phyloP scores from a whole-genome alignment of 139 green algal species.

The Coccomyxa sp. region DNA sequence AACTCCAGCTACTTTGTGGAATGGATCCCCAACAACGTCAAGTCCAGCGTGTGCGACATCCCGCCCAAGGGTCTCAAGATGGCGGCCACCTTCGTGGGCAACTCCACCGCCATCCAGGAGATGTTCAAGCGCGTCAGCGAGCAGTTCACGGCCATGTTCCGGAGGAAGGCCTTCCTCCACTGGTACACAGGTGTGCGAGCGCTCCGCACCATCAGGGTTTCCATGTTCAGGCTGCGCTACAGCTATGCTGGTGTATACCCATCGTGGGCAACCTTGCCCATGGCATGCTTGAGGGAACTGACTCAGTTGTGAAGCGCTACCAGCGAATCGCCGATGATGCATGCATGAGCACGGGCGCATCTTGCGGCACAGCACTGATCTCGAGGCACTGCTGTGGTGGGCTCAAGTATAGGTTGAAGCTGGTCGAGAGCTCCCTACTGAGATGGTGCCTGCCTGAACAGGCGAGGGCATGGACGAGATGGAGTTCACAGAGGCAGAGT shows the following conservation, averaged over 20 bases:
- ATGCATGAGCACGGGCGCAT: no score
- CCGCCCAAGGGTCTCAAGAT: conserved; percentile 97
- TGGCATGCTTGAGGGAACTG: not conserved
- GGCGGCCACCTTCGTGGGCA: conserved; percentile 94
- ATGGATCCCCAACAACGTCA: conserved; percentile 99
- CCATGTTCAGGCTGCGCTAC: no score
- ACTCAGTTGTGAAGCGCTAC: no score
- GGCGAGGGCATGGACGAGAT: conserved; percentile 99
- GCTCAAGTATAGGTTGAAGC: not conserved
- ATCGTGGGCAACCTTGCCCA: not conserved
- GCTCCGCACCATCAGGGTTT: no score
- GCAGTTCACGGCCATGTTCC: conserved; percentile 99
- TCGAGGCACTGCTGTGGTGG: no score
- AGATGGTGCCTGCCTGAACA: not conserved
- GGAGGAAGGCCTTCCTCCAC: conserved; percentile 99
- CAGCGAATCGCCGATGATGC: no score
- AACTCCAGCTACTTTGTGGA: conserved; percentile 99
- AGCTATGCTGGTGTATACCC: no score
- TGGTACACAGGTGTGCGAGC: conserved; percentile 95
- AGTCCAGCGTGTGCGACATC: conserved; percentile 95
- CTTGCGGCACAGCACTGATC: no score
- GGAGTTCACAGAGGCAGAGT: conserved; percentile 99
- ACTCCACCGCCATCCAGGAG: conserved; percentile 92
- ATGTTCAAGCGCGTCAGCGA: conserved; percentile 94
- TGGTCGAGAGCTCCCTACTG: not conserved